Evolutionary conservation across 805 yeast species (phyloP).

Genomic region (Ogataea polymorpha): DNA sequence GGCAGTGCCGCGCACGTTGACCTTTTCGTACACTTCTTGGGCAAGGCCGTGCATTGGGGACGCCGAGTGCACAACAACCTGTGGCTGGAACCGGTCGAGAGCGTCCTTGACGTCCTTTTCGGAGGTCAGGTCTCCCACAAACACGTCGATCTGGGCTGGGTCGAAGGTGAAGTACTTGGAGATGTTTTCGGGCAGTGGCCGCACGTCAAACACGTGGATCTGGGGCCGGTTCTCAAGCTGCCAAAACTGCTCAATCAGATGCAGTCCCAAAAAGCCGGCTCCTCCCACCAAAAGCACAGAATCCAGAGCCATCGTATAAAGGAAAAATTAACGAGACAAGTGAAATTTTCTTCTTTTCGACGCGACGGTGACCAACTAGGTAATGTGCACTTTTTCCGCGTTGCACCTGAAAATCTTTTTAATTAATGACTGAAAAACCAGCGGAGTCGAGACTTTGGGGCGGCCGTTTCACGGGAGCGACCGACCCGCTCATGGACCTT

Average conservation of each 20-base stretch:
- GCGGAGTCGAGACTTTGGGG: slow-evolving; percentile 89
- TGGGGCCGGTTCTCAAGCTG: slow-evolving; percentile 60
- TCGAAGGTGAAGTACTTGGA: slow-evolving; percentile 76
- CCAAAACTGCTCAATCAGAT: slow-evolving; percentile 81
- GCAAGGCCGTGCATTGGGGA: slow-evolving; percentile 91
- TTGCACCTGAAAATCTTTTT: slow-evolving; percentile 5
- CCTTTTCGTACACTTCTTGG: slow-evolving; percentile 81
- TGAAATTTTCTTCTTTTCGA: neutral
- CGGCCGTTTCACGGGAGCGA: slow-evolving; percentile 95
- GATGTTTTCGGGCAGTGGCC: slow-evolving; percentile 74
- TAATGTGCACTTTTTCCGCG: slow-evolving; percentile 7
- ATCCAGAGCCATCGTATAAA: slow-evolving; percentile 28
- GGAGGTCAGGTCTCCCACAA: slow-evolving; percentile 82
- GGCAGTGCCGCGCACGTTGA: slow-evolving; percentile 85
- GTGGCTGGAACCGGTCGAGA: slow-evolving; percentile 54
- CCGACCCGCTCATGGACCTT: slow-evolving; percentile 96
- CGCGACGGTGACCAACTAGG: slow-evolving; percentile 3
- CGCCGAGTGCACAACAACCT: slow-evolving; percentile 89
- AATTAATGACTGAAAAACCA: slow-evolving; percentile 36
- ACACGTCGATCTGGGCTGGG: slow-evolving; percentile 52
- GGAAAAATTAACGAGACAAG: neutral
- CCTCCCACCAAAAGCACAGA: slow-evolving; percentile 92
- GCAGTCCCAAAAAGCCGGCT: slow-evolving; percentile 90
- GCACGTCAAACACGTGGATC: slow-evolving; percentile 85
- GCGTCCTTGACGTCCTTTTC: slow-evolving; percentile 65